These are phyloP conservation scores for Clarireedia paspali DNA, from an alignment of 2,329 filamentous ascomycete species.

Conservation along the genomic window DNA sequence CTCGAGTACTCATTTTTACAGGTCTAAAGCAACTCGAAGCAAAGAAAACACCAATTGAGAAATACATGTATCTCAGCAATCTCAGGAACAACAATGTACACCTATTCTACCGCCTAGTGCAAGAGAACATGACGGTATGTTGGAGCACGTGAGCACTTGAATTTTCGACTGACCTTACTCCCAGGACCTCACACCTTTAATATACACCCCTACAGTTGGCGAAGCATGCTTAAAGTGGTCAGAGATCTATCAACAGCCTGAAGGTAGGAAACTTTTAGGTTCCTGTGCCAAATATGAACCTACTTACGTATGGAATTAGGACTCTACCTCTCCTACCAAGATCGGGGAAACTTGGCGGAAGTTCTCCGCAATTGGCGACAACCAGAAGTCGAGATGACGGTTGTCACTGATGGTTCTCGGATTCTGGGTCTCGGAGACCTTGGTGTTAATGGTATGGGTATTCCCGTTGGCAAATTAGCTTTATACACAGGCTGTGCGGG, in stretches of 20 bases:
- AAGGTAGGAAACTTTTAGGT: constrained; percentile 35
- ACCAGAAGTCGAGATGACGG: constrained; percentile 52
- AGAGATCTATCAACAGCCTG: constrained; percentile 65
- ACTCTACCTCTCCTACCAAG: constrained; percentile 63
- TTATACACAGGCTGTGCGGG: constrained; percentile 82
- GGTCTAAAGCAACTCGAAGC: constrained; percentile 26
- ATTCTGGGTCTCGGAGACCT: constrained; percentile 77
- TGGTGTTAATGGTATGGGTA: constrained; percentile 75
- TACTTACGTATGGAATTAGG: constrained; percentile 11
- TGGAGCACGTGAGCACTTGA: background rate
- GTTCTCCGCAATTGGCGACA: constrained; percentile 67
- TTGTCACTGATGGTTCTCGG: constrained; percentile 48
- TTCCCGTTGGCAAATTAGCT: constrained; percentile 74
- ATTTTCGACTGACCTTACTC: background rate
- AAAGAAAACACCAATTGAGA: constrained; percentile 25
- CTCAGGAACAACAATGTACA: constrained; percentile 25
- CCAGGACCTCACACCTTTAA: constrained; percentile 41
- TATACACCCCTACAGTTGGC: constrained; percentile 57
- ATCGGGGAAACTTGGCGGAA: constrained; percentile 56
- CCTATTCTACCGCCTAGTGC: constrained; percentile 26
- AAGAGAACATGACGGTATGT: constrained; percentile 24
- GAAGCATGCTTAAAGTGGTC: constrained; percentile 69
- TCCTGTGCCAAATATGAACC: no score
- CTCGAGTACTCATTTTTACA: background rate
- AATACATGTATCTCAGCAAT: constrained; percentile 27